phyloP scores from a whole-genome alignment of 345 rosid species.

The Moricandia arvensis region DNA sequence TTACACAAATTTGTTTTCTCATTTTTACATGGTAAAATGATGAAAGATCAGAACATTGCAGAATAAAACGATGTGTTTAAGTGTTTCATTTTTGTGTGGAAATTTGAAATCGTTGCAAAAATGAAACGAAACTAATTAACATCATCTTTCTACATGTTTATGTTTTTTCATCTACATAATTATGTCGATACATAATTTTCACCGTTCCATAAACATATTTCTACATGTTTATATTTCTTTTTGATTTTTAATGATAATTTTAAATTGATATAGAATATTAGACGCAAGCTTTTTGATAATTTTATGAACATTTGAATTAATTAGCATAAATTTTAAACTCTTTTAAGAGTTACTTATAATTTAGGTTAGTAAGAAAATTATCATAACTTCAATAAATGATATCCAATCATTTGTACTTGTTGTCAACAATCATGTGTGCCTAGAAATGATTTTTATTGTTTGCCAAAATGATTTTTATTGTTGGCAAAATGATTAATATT shows the following conservation, averaged over 20 bases:
- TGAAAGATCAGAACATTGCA: background rate
- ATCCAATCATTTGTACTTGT: background rate
- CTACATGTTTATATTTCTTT: too few relatives aligned
- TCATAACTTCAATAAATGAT: background rate
- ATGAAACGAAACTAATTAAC: background rate
- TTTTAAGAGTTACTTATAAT: background rate
- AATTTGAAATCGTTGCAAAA: background rate
- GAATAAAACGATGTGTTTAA: background rate
- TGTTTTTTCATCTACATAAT: background rate
- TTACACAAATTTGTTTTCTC: background rate
- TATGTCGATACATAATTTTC: slow-evolving; percentile 1
- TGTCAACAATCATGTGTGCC: background rate
- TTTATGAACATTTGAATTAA: background rate
- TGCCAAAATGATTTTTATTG: too few relatives aligned
- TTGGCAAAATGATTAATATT: slow-evolving; percentile 2
- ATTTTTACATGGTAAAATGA: background rate
- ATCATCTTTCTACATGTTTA: background rate
- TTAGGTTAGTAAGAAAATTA: background rate
- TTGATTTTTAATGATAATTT: background rate
- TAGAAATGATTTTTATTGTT: background rate
- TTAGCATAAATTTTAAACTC: background rate
- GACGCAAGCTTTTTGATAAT: background rate
- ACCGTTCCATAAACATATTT: background rate
- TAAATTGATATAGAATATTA: background rate
- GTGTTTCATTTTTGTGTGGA: background rate